phyloP scores from a whole-genome alignment of 2,329 filamentous ascomycete genomes.

The Rugonectria rugulosa region DNA sequence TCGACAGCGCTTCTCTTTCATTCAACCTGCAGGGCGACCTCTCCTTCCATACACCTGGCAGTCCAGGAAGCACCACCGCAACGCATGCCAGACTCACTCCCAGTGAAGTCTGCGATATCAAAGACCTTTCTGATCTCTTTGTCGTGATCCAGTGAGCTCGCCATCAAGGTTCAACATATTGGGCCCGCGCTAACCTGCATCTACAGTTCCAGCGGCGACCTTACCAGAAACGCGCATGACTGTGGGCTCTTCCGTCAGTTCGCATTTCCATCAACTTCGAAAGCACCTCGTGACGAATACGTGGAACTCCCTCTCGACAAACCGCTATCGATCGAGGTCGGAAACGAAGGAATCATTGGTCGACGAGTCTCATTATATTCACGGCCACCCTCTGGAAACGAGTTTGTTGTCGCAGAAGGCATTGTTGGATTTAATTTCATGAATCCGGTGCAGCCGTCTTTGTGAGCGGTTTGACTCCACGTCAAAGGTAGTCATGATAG shows the following conservation, averaged over 20 bases:
- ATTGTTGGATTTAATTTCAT: conserved; percentile 58
- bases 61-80: conserved; percentile 46
- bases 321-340: conserved; percentile 54
- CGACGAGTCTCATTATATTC: conserved; percentile 53
- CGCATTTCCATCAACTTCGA: conserved; percentile 34
- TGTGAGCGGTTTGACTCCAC: neutral
- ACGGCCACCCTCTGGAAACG: conserved; percentile 30
- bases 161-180: neutral
- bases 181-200: conserved; percentile 15
- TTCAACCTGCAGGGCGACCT: conserved; percentile 46
- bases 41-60: conserved; percentile 52
- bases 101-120: conserved; percentile 28
- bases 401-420: conserved; percentile 52
- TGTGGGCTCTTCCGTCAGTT: conserved; percentile 54
- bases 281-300: conserved; percentile 22
- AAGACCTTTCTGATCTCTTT: conserved; percentile 37
- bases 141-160: conserved; percentile 55
- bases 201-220: conserved; percentile 50
- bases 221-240: conserved; percentile 49
- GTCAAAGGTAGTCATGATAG: neutral
- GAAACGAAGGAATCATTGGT: conserved; percentile 56
- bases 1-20: conserved; percentile 10
- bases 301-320: conserved; percentile 47
- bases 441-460: conserved; percentile 23
- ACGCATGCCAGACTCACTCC: conserved; percentile 54